Base-by-base conservation (phyloP, 2,329 filamentous ascomycete species). In the Hymenoscyphus repandus region DNA sequence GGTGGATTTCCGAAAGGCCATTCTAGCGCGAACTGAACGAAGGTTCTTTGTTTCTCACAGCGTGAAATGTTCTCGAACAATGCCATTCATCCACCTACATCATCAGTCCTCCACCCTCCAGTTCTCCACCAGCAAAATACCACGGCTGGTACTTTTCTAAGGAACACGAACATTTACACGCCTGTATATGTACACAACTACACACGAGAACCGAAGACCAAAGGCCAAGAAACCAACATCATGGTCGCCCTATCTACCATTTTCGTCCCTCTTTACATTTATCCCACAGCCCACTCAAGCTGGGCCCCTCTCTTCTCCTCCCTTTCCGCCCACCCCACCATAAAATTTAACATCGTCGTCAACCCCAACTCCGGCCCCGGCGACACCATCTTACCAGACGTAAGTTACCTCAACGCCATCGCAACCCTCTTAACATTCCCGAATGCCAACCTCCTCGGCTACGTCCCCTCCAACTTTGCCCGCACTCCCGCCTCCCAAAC, bases 371-470 rank as follows among this genome's bases (percentile, higher is more conserved):
- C 56, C 56, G 57, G 62, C 6, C 70, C 70, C 0, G 69, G 69
- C 2, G 48, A 54, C 15, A 57, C 58, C 27, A 70, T 69, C 7
- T 7, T 27, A 27, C 22, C 22, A 0, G 63, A 66, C 42, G 54
- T 1, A 57, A 22, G 62, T 50, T 70, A 67, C 53, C 62, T 63
- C 18, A 39, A 57, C 5, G 62, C 55, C 1, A 54, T 72, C 17
- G 51, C 59, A 6, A 63, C 65, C 47, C 61, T 72, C 3, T 69
- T 68, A 48, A 62, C 54, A 12, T 68, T 67, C 43, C 11, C 59
- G 30, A 72, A 72, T 48, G 65, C 69, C 15, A 55, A 62, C 0
- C 60, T 67, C 2, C 51, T 72, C 13, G 70, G 70, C 11, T 73
- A 73, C 50, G 66, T 72, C 30, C 62, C 59, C 6, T 70, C 68